These are phyloP conservation scores for Dictyostelium citrinum DNA, from an alignment of 78 protist species.

Conservation along the genomic window DNA sequence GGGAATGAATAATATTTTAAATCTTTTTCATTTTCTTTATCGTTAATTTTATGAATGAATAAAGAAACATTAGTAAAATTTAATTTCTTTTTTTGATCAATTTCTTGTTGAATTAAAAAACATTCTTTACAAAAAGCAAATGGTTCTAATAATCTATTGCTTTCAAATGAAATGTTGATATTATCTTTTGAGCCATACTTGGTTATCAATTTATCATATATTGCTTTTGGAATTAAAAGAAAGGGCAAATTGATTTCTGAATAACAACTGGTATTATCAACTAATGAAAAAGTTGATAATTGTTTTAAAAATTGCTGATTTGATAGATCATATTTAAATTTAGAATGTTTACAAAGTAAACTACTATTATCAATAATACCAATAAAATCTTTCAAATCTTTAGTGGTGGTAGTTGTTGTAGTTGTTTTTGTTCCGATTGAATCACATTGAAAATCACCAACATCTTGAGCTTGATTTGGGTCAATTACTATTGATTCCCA, in stretches of 20 bases:
- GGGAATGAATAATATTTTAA: slow-evolving; percentile 30
- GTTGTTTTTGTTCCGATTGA: too few species aligned
- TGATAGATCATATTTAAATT: background rate
- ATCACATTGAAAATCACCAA: too few species aligned
- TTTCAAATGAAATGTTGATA: background rate
- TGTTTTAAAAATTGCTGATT: background rate
- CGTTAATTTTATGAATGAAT: slow-evolving; percentile 12
- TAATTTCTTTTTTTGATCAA: background rate
- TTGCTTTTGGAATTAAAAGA: background rate
- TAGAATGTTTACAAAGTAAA: background rate
- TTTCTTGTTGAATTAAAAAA: background rate
- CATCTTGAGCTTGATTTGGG: background rate
- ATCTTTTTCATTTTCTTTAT: slow-evolving; percentile 34
- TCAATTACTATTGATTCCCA: background rate
- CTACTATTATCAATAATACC: background rate
- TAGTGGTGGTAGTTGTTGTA: background rate
- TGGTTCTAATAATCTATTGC: background rate
- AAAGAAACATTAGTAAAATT: background rate
- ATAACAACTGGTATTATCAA: background rate
- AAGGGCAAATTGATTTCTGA: background rate
- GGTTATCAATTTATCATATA: background rate
- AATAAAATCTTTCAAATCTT: background rate
- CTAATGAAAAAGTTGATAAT: background rate
- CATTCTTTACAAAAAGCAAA: slow-evolving; percentile 4
- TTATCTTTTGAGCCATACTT: background rate